Base-by-base conservation (phyloP, 2,329 filamentous ascomycete species). In the Ceratocystis alfenasii region DNA sequence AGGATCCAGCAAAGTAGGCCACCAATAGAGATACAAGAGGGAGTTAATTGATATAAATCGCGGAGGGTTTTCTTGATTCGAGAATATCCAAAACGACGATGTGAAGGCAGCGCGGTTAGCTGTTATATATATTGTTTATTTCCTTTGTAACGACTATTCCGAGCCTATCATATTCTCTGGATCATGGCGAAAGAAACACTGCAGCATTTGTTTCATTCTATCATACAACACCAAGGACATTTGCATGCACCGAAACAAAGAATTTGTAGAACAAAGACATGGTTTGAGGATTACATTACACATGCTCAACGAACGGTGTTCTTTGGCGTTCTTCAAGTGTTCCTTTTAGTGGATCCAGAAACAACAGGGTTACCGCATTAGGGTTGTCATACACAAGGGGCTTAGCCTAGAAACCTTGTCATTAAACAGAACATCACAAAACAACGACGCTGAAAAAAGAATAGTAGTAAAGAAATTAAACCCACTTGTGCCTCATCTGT, bases 181-280 rank as follows among this genome's bases (percentile, higher is more conserved):
- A 12, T 7, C n/a, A n/a, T 12, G 10, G n/a, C 6, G n/a, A 53
- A 53, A 8, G 7, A 20, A 25, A 25, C 17, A 17, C n/a, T 22
- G 6, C 1, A 8, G 2, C 6, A 15, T 6, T 22, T 59, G 55
- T 33, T 33, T 59, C 55, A 36, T 15, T 20, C 55, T 15, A 3
- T 10, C 10, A 53, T 59, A 20, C 12, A 59, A 8, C 28, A 15
- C 17, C 28, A 20, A 59, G 55, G 3, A 4, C 3, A 10, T 20
- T 33, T 8, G 55, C n/a, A 36, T n/a, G 15, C n/a, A 36, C 2
- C 55, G 55, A 59, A 59, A 59, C 55, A 59, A 59, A 59, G 55
- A 36, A 36, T 28, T 6, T 20, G 55, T 30, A n/a, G 30, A 30
- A 59, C 55, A 59, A 59, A 59, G 55, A 59, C 55, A 28, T 59